Evolutionary conservation across 2,329 filamentous ascomycete genomes (phyloP), one percentile per base, ranked within the genome.

Genomic region (Tolypocladium tundrense): DNA sequence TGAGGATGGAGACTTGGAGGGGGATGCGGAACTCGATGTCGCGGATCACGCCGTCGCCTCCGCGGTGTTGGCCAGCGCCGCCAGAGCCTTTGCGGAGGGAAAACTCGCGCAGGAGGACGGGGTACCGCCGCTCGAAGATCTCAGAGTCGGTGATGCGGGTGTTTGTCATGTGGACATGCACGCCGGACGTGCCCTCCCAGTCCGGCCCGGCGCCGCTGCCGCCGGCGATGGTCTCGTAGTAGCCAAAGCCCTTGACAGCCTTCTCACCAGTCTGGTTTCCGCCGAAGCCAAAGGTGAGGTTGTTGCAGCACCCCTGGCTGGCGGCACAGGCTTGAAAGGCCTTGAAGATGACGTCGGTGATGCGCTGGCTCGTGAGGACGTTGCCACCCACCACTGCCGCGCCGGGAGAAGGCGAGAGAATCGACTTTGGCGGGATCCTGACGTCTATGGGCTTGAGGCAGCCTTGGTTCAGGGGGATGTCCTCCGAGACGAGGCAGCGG

Each of bases 131-230:
- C 73, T 93, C 89, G 63, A 93, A 88, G 7, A 91, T 82, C 69
- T 94, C 90, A 0, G 86, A 79, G 67, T 93, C 90, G 0, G 89
- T 92, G 67, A 92, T 93, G n/a, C 88, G 81, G 3, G 89, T 93
- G 69, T 94, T 94, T 6, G 90, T 93, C 87, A 92, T 91, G 72
- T 93, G 88, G 1, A 84, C 88, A 68, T 93, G 88, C n/a, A 92
- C 88, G 35, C 88, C 88, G 55, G 78, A 84, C 13, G 87, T 86
- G 42, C 89, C 89, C 60, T 88, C 78, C 88, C 88, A 92, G 16
- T 78, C 77, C 0, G 85, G 81, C 0, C 88, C 88, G 0, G 89
- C 90, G 35, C 89, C 89, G 43, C 81, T 84, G 1, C 90, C 90
- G 42, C 90, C 89, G 0, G 87, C 86, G 61, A 94, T 91, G 6